Evolutionary conservation across 2,329 filamentous ascomycete genomes (phyloP).

Genomic region (Fusarium mexicanum): DNA sequence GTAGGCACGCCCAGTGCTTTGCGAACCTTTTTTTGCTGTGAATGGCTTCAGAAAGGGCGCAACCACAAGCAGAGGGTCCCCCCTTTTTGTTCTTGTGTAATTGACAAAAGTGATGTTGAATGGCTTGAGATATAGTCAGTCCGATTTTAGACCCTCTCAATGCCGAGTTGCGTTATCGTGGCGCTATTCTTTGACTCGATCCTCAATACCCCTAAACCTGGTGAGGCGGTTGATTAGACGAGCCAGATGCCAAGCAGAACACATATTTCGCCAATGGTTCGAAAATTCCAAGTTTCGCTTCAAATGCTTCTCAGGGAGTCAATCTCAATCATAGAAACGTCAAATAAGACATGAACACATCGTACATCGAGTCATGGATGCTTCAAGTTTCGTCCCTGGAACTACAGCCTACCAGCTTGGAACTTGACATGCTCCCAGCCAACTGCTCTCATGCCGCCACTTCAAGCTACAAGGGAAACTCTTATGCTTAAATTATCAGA

Average conservation of each 20-base stretch:
- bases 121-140: rapidly evolving
- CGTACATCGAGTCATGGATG: not conserved
- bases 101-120: not conserved
- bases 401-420: not conserved
- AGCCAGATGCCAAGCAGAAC: not conserved
- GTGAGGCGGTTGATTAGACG: not conserved
- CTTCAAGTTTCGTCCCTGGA: not conserved
- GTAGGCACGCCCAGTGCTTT: constrained; percentile 21
- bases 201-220: not conserved
- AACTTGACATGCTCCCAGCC: rapidly evolving
- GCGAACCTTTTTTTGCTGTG: constrained; percentile 13
- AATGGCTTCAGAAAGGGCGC: not conserved
- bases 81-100: rapidly evolving
- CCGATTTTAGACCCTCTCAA: rapidly evolving
- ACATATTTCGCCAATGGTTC: rapidly evolving
- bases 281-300: not conserved
- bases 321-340: not conserved
- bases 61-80: rapidly evolving
- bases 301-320: rapidly evolving
- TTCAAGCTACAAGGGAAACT: not conserved
- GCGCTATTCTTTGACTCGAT: not conserved
- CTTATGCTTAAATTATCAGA: no score
- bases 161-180: not conserved
- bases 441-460: rapidly evolving
- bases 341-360: no score